Evolutionary conservation across 2,329 filamentous ascomycete genomes (phyloP).

Genomic region (Coleophoma crateriformis): DNA sequence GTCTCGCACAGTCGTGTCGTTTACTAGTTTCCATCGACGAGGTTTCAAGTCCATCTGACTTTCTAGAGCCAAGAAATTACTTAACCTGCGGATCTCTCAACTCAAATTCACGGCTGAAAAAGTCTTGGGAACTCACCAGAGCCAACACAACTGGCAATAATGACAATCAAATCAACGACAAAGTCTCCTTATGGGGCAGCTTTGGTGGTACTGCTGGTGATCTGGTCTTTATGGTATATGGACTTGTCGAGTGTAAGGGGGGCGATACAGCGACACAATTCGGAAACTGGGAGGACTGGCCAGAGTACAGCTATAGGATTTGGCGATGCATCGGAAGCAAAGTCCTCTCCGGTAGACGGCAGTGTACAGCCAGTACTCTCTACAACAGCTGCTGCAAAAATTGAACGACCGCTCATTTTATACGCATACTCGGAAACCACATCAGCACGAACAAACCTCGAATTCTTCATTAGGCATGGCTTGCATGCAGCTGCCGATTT

Average conservation of each 20-base stretch:
- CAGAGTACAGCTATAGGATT: background rate
- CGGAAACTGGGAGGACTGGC: background rate
- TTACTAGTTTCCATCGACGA: too few relatives aligned
- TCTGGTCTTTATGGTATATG: slow-evolving; percentile 4
- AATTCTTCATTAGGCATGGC: slow-evolving; percentile 22
- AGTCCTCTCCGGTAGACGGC: background rate
- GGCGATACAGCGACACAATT: background rate
- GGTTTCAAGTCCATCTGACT: background rate
- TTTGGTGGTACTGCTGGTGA: slow-evolving; percentile 1
- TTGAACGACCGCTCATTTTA: slow-evolving; percentile 17
- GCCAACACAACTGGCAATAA: background rate
- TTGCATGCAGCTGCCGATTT: slow-evolving; percentile 23
- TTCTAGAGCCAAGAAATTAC: background rate
- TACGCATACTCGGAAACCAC: slow-evolving; percentile 23
- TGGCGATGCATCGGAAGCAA: background rate
- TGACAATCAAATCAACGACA: background rate
- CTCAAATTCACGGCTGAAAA: background rate
- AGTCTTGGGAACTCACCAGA: background rate
- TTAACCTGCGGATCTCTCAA: background rate
- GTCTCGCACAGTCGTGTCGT: too few relatives aligned
- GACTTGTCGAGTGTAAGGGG: background rate
- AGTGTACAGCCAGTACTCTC: background rate
- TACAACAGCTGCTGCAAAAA: background rate
- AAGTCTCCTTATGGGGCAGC: slow-evolving; percentile 1
- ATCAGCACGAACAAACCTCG: slow-evolving; percentile 16